Evolutionary conservation across 768 basidiomycete species (phyloP).

Genomic region (Jaapia argillacea): DNA sequence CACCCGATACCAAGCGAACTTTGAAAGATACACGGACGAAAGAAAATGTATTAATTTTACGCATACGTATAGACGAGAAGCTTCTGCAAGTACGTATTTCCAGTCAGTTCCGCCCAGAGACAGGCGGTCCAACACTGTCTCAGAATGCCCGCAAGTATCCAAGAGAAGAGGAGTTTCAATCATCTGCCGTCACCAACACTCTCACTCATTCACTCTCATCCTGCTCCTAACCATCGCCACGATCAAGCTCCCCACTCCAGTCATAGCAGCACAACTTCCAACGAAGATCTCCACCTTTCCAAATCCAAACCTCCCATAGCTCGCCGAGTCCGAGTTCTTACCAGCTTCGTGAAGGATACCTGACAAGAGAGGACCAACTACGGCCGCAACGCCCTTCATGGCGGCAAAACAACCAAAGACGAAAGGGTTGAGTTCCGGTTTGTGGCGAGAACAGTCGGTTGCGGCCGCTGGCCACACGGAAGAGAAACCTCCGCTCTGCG

Average conservation of each 20-base stretch:
- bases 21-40: too few species aligned
- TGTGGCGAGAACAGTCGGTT: slow-evolving; percentile 11
- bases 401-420: slow-evolving; percentile 9
- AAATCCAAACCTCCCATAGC: slow-evolving; percentile 12
- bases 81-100: too few species aligned
- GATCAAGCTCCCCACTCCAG: slow-evolving; percentile 8
- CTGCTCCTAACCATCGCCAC: slow-evolving; percentile 10
- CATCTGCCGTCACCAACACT: too few species aligned
- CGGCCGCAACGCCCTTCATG: slow-evolving; percentile 12
- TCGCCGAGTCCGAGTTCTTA: slow-evolving; percentile 1
- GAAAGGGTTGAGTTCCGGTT: slow-evolving; percentile 13
- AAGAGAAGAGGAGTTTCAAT: too few species aligned
- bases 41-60: too few species aligned
- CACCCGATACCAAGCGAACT: too few species aligned
- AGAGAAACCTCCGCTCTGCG: slow-evolving; percentile 13
- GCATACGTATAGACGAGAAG: too few species aligned
- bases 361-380: slow-evolving; percentile 12
- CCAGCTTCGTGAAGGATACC: slow-evolving; percentile 13
- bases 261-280: slow-evolving; percentile 12
- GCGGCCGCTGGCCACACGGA: slow-evolving; percentile 10
- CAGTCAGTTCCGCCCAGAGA: too few species aligned
- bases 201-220: too few species aligned
- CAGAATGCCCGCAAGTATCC: too few species aligned
- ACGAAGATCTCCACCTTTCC: slow-evolving; percentile 14
- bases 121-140: too few species aligned